A percentile compares a stretch with the other conserved stretches of the same genome.
Evolutionary conservation across 306 rosid genomes (phyloP).

Genomic region (Acacia crassicarpa): DNA sequence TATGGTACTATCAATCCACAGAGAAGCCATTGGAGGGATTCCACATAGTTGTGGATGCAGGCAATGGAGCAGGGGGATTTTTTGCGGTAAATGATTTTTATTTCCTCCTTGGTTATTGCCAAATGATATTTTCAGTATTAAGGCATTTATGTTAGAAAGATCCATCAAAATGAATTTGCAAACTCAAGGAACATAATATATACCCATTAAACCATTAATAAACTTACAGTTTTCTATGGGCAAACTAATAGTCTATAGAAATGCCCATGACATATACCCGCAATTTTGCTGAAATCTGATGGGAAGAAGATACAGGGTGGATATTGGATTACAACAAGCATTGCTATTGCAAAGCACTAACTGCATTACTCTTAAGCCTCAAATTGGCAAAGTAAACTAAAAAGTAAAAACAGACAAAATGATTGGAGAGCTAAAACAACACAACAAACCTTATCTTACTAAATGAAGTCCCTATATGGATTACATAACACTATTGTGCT

Average conservation of each 20-base stretch:
- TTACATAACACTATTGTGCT: neutral
- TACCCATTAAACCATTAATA: neutral
- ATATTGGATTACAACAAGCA: neutral
- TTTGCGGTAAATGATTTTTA: slow-evolving; percentile 60
- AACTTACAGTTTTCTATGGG: neutral
- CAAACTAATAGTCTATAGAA: neutral
- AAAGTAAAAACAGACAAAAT: neutral
- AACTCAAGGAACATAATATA: slow-evolving; percentile 18
- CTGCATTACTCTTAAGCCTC: neutral
- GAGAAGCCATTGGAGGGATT: slow-evolving; percentile 95
- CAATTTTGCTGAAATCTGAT: neutral
- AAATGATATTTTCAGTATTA: neutral
- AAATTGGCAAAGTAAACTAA: neutral
- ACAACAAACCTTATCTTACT: neutral
- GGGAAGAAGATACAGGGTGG: neutral
- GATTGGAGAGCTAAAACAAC: neutral
- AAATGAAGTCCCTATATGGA: neutral
- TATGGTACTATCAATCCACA: slow-evolving; percentile 34
- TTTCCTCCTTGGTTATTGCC: neutral
- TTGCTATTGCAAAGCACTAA: neutral
- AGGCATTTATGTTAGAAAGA: slow-evolving; percentile 11
- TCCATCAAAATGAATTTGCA: slow-evolving; percentile 2
- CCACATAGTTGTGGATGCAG: slow-evolving; percentile 94
- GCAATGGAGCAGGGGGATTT: slow-evolving; percentile 98
- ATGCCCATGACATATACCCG: neutral